Conservation (phyloP, 208 protist genomes). For the Trypanosoma boissoni region DNA sequence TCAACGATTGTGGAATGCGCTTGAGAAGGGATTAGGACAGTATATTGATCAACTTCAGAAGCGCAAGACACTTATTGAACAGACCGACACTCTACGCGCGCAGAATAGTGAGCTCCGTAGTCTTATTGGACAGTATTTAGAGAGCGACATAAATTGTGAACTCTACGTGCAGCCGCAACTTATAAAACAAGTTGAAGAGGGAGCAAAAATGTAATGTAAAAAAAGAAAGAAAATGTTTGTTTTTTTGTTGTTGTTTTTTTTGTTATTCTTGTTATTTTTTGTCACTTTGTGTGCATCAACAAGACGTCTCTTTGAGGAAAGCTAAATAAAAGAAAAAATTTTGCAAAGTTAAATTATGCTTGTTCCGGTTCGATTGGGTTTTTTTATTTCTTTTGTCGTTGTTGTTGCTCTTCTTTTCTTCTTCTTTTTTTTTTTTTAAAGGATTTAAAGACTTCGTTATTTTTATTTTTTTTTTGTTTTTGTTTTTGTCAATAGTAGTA, state of each 20-base stretch:
- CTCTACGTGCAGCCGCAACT: constrained; percentile 81
- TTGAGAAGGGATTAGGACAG: constrained; percentile 86
- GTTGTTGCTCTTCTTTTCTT: not conserved
- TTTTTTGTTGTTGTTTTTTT: constrained; percentile 3
- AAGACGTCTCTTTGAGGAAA: no score
- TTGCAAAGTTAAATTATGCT: no score
- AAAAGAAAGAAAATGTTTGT: constrained; percentile 4
- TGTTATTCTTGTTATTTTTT: not conserved
- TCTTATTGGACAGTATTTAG: constrained; percentile 91
- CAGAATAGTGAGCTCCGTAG: constrained; percentile 93
- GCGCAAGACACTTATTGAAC: constrained; percentile 77
- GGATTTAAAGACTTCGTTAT: no score
- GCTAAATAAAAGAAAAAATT: no score
- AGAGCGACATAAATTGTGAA: constrained; percentile 91
- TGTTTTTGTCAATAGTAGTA: constrained; percentile 1
- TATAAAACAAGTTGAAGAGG: constrained; percentile 24
- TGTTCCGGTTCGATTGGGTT: no score
- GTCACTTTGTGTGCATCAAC: no score
- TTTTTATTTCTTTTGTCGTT: no score
- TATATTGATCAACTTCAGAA: constrained; percentile 91
- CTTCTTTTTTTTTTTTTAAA: no score
- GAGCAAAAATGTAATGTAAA: not conserved
- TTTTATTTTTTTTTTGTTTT: constrained; percentile 4
- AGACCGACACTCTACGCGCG: constrained; percentile 81
- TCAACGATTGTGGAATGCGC: constrained; percentile 78